phyloP scores from a whole-genome alignment of 345 rosid genomes.

The Eucalyptus dawsonii region DNA sequence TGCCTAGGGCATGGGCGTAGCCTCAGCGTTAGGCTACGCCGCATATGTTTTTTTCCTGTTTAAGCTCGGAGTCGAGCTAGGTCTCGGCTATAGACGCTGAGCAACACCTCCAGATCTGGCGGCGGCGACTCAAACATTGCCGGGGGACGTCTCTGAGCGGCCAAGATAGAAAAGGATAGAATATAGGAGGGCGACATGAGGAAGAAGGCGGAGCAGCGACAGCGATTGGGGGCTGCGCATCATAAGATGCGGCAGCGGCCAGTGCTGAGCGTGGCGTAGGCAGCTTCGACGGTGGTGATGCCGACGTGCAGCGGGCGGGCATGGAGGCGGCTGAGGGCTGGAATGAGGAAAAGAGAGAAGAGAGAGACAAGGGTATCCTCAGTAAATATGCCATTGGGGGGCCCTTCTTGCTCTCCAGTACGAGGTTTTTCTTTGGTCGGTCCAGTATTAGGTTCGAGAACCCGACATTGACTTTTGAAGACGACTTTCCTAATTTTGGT shows the following conservation, averaged over 20 bases:
- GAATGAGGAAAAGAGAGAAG: not conserved
- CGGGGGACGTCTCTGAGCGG: not conserved
- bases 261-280: not conserved
- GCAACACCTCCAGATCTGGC: not conserved
- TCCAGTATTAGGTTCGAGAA: too few relatives aligned
- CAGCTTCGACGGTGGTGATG: not conserved
- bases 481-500: not conserved
- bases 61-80: not conserved
- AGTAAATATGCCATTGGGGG: not conserved
- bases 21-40: not conserved
- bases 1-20: not conserved
- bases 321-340: not conserved
- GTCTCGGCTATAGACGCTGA: not conserved
- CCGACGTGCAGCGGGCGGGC: not conserved
- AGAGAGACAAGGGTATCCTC: not conserved
- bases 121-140: not conserved
- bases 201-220: not conserved
- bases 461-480: too few relatives aligned
- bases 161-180: not conserved
- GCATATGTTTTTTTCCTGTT: not conserved
- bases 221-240: not conserved
- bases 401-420: not conserved
- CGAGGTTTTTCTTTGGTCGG: too few relatives aligned
- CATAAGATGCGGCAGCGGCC: not conserved
- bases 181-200: not conserved